phyloP scores from a whole-genome alignment of 805 yeast genomes.

The Yarrowia sp. region DNA sequence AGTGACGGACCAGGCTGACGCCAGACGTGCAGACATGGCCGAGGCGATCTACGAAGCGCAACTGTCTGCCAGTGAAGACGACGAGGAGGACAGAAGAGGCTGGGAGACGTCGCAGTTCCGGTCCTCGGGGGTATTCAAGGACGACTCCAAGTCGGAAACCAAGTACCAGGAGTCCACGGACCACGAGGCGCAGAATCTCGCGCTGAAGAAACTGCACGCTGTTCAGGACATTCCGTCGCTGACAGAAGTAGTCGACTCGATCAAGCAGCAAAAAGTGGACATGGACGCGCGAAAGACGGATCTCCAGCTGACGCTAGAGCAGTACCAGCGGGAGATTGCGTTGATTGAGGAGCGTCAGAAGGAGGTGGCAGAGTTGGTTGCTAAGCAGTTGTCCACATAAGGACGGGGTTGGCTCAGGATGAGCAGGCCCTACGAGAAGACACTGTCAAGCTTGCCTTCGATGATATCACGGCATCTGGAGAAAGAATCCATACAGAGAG shows the following conservation, averaged over 20 bases:
- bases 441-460: too few relatives aligned
- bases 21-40: constrained; percentile 9
- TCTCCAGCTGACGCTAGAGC: constrained; percentile 24
- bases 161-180: not conserved
- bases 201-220: constrained; percentile 2
- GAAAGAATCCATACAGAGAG: too few relatives aligned
- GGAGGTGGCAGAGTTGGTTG: not conserved
- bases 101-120: constrained; percentile 13
- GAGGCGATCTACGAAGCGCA: constrained; percentile 20
- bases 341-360: constrained; percentile 11
- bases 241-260: not conserved
- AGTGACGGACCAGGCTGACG: not conserved
- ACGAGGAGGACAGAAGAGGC: constrained; percentile 2
- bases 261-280: not conserved
- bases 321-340: constrained; percentile 19
- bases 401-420: too few relatives aligned
- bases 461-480: too few relatives aligned
- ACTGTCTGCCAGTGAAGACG: constrained; percentile 16
- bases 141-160: not conserved
- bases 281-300: not conserved
- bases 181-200: not conserved
- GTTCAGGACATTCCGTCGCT: not conserved
- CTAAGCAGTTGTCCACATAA: not conserved
- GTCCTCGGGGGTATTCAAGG: constrained; percentile 8
- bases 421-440: too few relatives aligned